Percentiles rank a stretch among this genome's conserved stretches.
These are phyloP conservation scores for Quillaja saponaria DNA, from an alignment of 306 rosid species.

Conservation along the genomic window DNA sequence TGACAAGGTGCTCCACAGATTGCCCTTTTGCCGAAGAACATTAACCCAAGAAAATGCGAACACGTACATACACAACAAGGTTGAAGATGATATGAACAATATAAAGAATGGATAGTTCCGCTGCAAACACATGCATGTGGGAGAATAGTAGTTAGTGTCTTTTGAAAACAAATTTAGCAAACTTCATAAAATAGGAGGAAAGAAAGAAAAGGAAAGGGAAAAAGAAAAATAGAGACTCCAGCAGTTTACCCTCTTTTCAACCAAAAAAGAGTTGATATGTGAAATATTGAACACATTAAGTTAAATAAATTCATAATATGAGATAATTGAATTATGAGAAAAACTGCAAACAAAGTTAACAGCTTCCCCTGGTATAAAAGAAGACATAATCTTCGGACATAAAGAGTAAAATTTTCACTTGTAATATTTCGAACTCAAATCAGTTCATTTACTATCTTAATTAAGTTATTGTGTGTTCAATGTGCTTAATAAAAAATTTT, in stretches of 20 bases:
- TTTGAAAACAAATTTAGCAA: background rate
- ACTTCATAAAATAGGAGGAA: background rate
- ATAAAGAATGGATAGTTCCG: conserved; percentile 87
- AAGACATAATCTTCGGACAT: background rate
- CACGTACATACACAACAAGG: conserved; percentile 71
- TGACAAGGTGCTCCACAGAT: conserved; percentile 50
- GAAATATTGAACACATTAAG: background rate
- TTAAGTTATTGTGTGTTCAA: background rate
- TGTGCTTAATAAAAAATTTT: background rate
- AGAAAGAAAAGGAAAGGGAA: background rate
- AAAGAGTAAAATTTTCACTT: too few relatives aligned
- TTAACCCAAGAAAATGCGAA: conserved; percentile 78
- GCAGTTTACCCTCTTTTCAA: background rate
- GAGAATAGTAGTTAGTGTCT: conserved; percentile 26
- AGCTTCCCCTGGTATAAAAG: background rate
- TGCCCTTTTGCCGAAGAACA: conserved; percentile 50
- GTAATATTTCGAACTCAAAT: too few relatives aligned
- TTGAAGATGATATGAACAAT: conserved; percentile 71
- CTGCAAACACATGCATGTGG: conserved; percentile 50
- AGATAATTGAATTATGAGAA: background rate
- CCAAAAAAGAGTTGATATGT: background rate
- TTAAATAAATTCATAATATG: background rate
- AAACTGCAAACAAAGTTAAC: background rate
- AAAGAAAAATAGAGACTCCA: background rate
- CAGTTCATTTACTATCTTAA: too few relatives aligned